Conservation (phyloP, 345 rosid species). For the sweet orange (Citrus sinensis) region DVS_A1.0 CM039168.1:20556001-20556500, state of each 20-base stretch:
- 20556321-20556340: constrained; percentile 75
- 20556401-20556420: background rate
- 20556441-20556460: background rate
- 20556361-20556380: constrained; percentile 64
- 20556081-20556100: constrained; percentile 97
- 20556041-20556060: constrained; percentile 64
- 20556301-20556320: constrained; percentile 77
- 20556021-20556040: constrained; percentile 55
- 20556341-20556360: constrained; percentile 86
- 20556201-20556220: background rate
- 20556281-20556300: constrained; percentile 89
- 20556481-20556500: background rate
- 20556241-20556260: constrained; percentile 1
- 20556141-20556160: constrained; percentile 84
- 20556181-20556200: constrained; percentile 51
- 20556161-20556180: constrained; percentile 84
- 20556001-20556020: constrained; percentile 34
- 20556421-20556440: background rate
- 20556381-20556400: constrained; percentile 82
- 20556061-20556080: constrained; percentile 98
- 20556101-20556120: constrained; percentile 93
- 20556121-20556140: constrained; percentile 69
- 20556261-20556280: constrained; percentile 14
- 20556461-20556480: background rate
- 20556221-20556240: background rate